Base-by-base conservation (phyloP, 139 green algal genomes). In the Coelastrella sp. region DNA sequence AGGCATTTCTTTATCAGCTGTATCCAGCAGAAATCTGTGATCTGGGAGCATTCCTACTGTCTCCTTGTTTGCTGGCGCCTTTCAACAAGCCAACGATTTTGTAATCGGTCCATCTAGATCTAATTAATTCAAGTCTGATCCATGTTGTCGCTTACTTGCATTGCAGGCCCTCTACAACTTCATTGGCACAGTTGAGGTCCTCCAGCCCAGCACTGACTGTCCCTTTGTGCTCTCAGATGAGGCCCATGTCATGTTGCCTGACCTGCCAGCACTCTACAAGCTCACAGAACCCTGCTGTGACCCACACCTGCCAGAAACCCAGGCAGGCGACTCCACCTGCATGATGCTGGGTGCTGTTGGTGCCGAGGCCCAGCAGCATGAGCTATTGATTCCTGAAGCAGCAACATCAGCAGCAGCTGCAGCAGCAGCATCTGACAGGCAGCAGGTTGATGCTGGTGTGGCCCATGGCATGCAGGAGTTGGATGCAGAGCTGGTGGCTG, bases 241-340 rank as follows among this genome's bases (percentile, higher is more conserved):
- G 1, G 88, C 92, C 57, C 96, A 99, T 93, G 91, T 94, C 11
- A 95, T 99, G 92, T 95, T 99, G 87, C 98, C 98, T 19, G 49
- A 92, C 7, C 82, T 87, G 8, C 75, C 96, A 1, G 97, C 95
- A 8, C 95, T 99, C 12, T 99, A 97, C 94, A 89, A 94, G 58
- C 74, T 99, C 78, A 91, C 88, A 78, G 88, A 91, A 81, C 88
- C 88, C 57, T 68, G 70, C 70, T 84, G 80, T 58, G 11, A 58
- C 35, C n/a, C n/a, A n/a, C n/a, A n/a, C n/a, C 82, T 80, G 25
- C 88, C 66, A 19, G 72, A 72, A 63, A 61, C 49, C 25, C 60
- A 7, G 60, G 56, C 11, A 70, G 63, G 14, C 63, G n/a, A 19
- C 57, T 14, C 20, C 11, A 66, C 84, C 8, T 35, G 56, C 7